These are phyloP conservation scores for Crotalaria pallida DNA, from an alignment of 306 rosid species.

Conservation along the genomic window DNA sequence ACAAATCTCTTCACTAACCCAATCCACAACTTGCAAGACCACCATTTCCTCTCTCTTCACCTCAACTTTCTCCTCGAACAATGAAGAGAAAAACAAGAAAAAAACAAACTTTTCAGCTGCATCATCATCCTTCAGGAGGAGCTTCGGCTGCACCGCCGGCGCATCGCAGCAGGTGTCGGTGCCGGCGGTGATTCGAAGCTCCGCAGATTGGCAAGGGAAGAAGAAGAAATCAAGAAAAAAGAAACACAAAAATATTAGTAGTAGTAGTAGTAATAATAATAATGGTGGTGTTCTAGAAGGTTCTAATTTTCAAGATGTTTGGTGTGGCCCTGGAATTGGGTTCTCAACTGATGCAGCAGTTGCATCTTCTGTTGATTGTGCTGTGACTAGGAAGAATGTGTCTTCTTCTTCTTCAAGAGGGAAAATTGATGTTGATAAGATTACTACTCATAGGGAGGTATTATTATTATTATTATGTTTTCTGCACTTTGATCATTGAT, in stretches of 20 bases:
- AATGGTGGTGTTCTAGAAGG: conserved; percentile 32
- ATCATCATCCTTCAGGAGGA: conserved; percentile 64
- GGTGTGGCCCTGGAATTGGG: conserved; percentile 98
- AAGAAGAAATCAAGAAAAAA: conserved; percentile 61
- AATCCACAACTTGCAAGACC: conserved; percentile 70
- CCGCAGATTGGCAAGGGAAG: conserved; percentile 85
- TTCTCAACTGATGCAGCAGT: conserved; percentile 71
- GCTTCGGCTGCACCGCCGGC: conserved; percentile 74
- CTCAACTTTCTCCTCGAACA: conserved; percentile 54
- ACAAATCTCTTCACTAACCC: conserved; percentile 51
- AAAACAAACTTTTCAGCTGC: conserved; percentile 68
- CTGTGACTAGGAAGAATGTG: conserved; percentile 56
- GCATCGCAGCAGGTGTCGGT: conserved; percentile 85
- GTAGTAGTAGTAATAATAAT: neutral
- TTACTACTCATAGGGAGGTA: conserved; percentile 55
- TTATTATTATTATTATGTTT: neutral
- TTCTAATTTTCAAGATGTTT: conserved; percentile 78
- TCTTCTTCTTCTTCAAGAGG: conserved; percentile 60
- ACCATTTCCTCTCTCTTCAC: conserved; percentile 81
- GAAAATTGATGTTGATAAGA: conserved; percentile 64
- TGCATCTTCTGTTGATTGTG: conserved; percentile 81
- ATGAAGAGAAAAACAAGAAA: conserved; percentile 35
- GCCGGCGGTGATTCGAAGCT: conserved; percentile 74
- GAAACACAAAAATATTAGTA: conserved; percentile 36
- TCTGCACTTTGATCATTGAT: no score